Conservation (phyloP, 192 early-diverging fungal species). For the Umbelopsis sp. region DNA sequence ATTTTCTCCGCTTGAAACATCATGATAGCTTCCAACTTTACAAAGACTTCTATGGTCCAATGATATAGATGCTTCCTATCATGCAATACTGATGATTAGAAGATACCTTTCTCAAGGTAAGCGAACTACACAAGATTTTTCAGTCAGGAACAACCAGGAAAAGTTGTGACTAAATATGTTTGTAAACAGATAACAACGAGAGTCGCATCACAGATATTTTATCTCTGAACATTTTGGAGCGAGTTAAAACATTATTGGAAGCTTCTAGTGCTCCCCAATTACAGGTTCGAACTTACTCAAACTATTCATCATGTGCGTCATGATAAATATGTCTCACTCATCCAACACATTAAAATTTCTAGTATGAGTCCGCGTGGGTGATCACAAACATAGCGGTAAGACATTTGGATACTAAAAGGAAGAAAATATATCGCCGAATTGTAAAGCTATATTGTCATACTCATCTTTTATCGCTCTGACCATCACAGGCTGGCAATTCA, state of each 20-base stretch:
- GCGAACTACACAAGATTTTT: background rate
- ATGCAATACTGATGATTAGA: constrained; percentile 16
- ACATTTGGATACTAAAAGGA: background rate
- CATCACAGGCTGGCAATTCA: constrained; percentile 33
- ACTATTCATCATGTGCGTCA: background rate
- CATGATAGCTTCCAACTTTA: background rate
- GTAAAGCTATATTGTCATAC: no score
- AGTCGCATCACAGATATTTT: constrained; percentile 26
- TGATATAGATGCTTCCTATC: constrained; percentile 11
- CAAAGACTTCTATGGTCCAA: background rate
- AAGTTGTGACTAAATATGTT: background rate
- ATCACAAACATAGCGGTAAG: constrained; percentile 45
- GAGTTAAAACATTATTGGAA: constrained; percentile 21
- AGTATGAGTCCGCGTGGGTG: constrained; percentile 45
- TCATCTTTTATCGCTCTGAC: background rate
- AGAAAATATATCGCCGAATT: constrained; percentile 3
- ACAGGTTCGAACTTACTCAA: constrained; percentile 18
- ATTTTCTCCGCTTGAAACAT: constrained; percentile 4
- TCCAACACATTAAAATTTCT: background rate
- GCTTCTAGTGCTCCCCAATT: background rate
- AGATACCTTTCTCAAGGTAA: constrained; percentile 15
- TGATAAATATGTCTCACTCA: background rate
- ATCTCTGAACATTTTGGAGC: constrained; percentile 27
- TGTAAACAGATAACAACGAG: constrained; percentile 18
- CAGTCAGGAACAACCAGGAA: background rate